Evolutionary conservation across 1,284 basidiomycete genomes (phyloP), one percentile per base, ranked within the genome.

Genomic region (Porodaedalea pini): DNA sequence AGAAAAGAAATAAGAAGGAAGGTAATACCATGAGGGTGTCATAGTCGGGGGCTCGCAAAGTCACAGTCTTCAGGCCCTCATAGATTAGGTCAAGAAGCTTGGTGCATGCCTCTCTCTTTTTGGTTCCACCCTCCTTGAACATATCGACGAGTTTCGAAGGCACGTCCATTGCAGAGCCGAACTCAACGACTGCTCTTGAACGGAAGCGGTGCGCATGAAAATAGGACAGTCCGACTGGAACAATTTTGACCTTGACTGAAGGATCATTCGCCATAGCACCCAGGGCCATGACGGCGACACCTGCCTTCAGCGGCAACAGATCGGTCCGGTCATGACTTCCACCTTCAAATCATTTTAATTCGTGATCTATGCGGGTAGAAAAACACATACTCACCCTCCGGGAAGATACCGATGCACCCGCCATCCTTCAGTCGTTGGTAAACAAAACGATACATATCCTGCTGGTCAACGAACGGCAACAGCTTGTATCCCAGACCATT

Each of bases 271-370:
- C 90, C 92, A 98, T 95, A 1, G 95, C 94, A 34, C 95, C 95
- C 3, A 98, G 80, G n/a, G 95, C 94, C 94, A 98, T 98, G 64
- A 98, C 83, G 1, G 94, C 90, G 48, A 98, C 94, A 3, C 95
- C 95, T 19, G 95, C 95, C 73, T 98, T 98, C 47, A 98, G 79
- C 1, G 95, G 95, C 36, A 98, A 80, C 55, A 98, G 81, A 70
- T 98, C 94, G 15, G 92, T 95, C 39, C 95, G 87, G 73, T 98
- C 95, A 72, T 98, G 95, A 57, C 94, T 97, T 57, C 95, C 95
- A 65, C 94, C 92, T 94, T 63, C 25, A 41, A 56, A 61, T 3
- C 32, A 55, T 51, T 50, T 48, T 49, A 54, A 41, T 36, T 41
- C 6, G 10, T 21, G 17, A 32, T 7, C 31, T 4, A 15, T 37